Conservation (phyloP, 2,329 filamentous ascomycete genomes). For the Epichloe typhina region DNA sequence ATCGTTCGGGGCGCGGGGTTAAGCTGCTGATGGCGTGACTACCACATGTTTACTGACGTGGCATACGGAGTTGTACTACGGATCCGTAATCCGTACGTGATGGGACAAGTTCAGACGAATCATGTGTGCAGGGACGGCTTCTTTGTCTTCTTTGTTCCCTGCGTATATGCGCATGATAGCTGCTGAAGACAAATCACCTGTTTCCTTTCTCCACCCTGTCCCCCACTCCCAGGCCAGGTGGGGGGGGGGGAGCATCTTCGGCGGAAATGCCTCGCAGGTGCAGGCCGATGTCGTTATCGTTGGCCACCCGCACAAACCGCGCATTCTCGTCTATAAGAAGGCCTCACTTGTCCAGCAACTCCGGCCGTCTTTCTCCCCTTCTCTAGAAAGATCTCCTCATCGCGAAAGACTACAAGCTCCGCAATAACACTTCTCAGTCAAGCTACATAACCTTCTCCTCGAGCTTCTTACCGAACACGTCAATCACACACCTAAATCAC, state of each 20-base stretch:
- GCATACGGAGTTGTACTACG: too few species aligned
- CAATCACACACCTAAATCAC: constrained; percentile 1
- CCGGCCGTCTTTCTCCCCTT: not conserved
- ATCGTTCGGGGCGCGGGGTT: not conserved
- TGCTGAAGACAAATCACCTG: not conserved
- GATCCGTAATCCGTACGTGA: too few species aligned
- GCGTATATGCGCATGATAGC: not conserved
- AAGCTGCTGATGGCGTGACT: not conserved
- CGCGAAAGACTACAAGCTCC: constrained; percentile 3
- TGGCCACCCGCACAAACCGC: constrained; percentile 5
- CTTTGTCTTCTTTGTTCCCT: not conserved
- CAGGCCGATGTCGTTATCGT: not conserved
- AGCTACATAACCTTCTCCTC: too few species aligned
- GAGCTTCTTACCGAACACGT: not conserved
- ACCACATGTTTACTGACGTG: not conserved
- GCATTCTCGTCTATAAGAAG: constrained; percentile 12
- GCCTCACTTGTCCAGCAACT: constrained; percentile 4
- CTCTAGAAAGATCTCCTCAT: constrained; percentile 4
- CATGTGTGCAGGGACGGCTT: not conserved
- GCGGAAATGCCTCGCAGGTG: not conserved
- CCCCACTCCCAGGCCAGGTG: not conserved
- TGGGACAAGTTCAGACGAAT: not conserved
- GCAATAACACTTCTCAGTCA: too few species aligned
- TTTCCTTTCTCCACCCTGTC: not conserved
- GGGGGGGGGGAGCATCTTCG: not conserved